Conservation (phyloP, 306 rosid species). For the Cucumis cinereus region DNA sequence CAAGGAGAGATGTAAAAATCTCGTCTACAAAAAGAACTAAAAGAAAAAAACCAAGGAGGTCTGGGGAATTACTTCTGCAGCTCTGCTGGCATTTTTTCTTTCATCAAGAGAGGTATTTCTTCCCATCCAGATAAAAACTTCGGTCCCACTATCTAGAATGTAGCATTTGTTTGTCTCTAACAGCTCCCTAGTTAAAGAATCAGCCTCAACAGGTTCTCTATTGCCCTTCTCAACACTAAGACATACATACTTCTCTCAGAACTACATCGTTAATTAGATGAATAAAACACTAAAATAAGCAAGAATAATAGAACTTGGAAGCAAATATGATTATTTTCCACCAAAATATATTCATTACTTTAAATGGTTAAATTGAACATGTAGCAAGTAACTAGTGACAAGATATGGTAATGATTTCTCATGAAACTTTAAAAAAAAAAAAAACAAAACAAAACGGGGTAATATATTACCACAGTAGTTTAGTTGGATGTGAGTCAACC, state of each 20-base stretch:
- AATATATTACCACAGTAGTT: conserved; percentile 55
- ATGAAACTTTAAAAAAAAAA: background rate
- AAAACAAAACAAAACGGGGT: conserved; percentile 2
- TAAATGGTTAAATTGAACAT: background rate
- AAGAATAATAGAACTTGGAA: background rate
- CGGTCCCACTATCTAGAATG: conserved; percentile 74
- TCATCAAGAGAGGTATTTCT: conserved; percentile 78
- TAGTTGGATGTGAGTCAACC: conserved; percentile 45
- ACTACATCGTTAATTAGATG: background rate
- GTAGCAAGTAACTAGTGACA: background rate
- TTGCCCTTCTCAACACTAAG: conserved; percentile 63
- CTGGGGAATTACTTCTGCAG: conserved; percentile 57
- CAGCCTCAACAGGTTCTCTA: conserved; percentile 51
- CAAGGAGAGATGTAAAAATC: background rate
- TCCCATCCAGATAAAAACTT: conserved; percentile 88
- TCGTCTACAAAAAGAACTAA: background rate
- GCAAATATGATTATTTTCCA: background rate
- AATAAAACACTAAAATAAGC: background rate
- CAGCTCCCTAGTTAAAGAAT: conserved; percentile 61
- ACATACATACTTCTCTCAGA: conserved; percentile 10
- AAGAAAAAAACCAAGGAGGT: conserved; percentile 8
- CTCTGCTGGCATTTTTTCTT: conserved; percentile 69
- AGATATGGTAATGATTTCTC: background rate
- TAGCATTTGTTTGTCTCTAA: conserved; percentile 73
- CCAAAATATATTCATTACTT: background rate